Percentiles rank a stretch among this genome's conserved stretches.
phyloP scores from a whole-genome alignment of 2,329 filamentous ascomycete genomes.

The Apiospora koreana region DNA sequence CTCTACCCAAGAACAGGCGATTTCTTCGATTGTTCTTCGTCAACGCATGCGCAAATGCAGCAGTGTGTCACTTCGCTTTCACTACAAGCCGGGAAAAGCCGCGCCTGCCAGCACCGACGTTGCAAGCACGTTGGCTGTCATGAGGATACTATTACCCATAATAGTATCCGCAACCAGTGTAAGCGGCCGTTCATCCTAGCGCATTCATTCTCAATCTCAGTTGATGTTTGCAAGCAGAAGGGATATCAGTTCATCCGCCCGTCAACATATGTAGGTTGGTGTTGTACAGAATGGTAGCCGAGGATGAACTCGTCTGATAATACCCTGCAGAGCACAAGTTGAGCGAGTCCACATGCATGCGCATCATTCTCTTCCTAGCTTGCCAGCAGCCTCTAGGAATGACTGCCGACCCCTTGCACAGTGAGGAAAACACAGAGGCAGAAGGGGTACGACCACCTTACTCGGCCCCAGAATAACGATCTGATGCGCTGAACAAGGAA shows the following conservation, averaged over 20 bases:
- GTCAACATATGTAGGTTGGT: not conserved
- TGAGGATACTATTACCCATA: not conserved
- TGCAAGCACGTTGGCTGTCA: not conserved
- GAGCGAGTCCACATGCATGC: not conserved
- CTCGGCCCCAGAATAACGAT: not conserved
- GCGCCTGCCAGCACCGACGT: no score
- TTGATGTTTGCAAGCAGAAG: not conserved
- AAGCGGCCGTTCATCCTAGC: not conserved
- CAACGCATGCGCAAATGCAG: not conserved
- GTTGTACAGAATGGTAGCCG: not conserved
- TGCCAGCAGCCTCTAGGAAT: not conserved
- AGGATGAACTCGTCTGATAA: conserved; percentile 2
- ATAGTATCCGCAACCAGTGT: conserved; percentile 3
- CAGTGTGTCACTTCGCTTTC: not conserved
- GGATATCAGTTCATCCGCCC: not conserved
- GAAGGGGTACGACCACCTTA: not conserved
- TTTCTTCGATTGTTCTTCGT: not conserved
- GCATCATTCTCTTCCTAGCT: not conserved
- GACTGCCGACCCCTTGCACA: not conserved
- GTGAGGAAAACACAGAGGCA: not conserved
- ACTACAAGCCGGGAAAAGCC: not conserved
- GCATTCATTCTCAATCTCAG: not conserved
- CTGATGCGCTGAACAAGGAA: not conserved
- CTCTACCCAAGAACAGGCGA: not conserved
- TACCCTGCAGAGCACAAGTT: not conserved